Conservation (phyloP, 495 filamentous ascomycete species). For the Talaromyces wortmannii region DNA sequence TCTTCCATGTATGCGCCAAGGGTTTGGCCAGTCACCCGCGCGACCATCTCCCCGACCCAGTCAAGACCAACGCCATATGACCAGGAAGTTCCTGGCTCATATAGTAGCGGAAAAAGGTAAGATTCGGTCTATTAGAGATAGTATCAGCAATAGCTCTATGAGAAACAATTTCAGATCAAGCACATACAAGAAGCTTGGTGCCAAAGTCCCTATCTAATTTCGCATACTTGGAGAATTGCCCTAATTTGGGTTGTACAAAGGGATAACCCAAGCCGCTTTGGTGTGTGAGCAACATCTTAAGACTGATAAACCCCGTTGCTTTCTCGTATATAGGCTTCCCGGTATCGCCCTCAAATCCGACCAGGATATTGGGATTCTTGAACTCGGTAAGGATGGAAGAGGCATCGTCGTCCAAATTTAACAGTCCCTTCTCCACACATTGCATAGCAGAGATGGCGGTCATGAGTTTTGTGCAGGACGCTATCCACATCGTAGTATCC, state of each 20-base stretch:
- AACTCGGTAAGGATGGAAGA: constrained; percentile 41
- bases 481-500: constrained; percentile 47
- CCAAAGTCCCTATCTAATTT: constrained; percentile 18
- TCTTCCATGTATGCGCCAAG: not conserved
- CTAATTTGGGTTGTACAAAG: not conserved
- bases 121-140: constrained; percentile 32
- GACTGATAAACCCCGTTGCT: constrained; percentile 44
- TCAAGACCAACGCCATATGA: constrained; percentile 49
- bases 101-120: constrained; percentile 35
- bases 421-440: constrained; percentile 39
- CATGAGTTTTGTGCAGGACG: constrained; percentile 47
- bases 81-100: constrained; percentile 46
- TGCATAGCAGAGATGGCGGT: constrained; percentile 47
- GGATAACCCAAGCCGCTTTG: constrained; percentile 22
- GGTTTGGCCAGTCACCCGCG: not conserved
- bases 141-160: constrained; percentile 26
- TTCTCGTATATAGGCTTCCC: constrained; percentile 20
- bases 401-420: constrained; percentile 41
- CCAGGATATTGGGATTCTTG: constrained; percentile 31
- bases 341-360: constrained; percentile 19
- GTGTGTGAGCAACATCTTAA: constrained; percentile 51
- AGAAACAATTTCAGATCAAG: constrained; percentile 43
- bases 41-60: constrained; percentile 42
- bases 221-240: not conserved
- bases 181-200: constrained; percentile 16